phyloP scores from a whole-genome alignment of 1,139 yeast species.

The Hansenula sp. region DNA sequence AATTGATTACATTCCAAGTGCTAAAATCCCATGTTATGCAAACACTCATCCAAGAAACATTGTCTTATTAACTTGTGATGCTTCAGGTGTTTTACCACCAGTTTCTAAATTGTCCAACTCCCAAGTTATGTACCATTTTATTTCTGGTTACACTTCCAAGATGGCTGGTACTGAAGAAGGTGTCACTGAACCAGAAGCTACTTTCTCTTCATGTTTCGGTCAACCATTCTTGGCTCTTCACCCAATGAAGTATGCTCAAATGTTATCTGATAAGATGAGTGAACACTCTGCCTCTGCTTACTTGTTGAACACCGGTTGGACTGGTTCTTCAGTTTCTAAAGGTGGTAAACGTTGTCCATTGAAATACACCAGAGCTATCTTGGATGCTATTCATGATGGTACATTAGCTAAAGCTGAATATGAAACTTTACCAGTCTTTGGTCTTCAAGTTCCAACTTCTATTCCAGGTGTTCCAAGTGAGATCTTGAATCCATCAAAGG shows the following conservation, averaged over 20 bases:
- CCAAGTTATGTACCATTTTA: conserved; percentile 98
- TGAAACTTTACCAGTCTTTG: conserved; percentile 84
- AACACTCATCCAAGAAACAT: conserved; percentile 90
- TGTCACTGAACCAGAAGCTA: conserved; percentile 96
- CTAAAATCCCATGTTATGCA: conserved; percentile 91
- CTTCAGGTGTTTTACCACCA: conserved; percentile 97
- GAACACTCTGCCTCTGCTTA: conserved; percentile 90
- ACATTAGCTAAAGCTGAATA: conserved; percentile 74
- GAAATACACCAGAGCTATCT: conserved; percentile 95
- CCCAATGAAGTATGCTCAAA: conserved; percentile 97
- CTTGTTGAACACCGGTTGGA: conserved; percentile 99
- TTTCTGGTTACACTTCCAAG: conserved; percentile 97
- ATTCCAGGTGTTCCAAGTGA: conserved; percentile 82
- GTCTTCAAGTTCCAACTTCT: conserved; percentile 79
- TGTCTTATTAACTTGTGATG: conserved; percentile 92
- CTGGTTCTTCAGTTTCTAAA: conserved; percentile 85
- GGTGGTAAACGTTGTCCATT: conserved; percentile 98
- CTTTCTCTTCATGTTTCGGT: conserved; percentile 98
- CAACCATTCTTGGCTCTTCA: conserved; percentile 98
- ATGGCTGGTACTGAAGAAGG: conserved; percentile 99
- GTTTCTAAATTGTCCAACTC: conserved; percentile 90
- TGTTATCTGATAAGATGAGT: conserved; percentile 89
- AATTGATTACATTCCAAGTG: conserved; percentile 94
- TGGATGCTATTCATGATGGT: conserved; percentile 94
- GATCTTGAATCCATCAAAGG: conserved; percentile 80